phyloP scores from a whole-genome alignment of 2,329 filamentous ascomycete species.

The Raffaelea arxii region DNA sequence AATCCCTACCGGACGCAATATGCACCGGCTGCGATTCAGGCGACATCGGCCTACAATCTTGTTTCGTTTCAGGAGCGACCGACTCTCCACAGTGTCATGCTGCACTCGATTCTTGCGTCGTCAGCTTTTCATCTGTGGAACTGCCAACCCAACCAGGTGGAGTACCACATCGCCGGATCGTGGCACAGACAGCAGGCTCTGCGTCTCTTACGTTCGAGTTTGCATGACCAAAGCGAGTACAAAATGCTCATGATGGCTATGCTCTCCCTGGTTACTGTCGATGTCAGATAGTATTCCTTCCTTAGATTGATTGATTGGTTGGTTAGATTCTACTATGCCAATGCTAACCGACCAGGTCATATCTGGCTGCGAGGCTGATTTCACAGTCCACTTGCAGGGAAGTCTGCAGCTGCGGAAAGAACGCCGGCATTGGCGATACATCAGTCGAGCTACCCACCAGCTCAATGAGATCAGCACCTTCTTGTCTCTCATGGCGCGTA shows the following conservation, averaged over 20 bases:
- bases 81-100: neutral
- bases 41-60: neutral
- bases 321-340: too few relatives aligned
- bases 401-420: conserved; percentile 5
- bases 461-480: conserved; percentile 8
- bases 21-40: neutral
- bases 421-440: neutral
- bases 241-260: conserved; percentile 6
- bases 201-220: neutral
- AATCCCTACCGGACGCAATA: conserved; percentile 7
- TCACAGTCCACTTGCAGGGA: conserved; percentile 5
- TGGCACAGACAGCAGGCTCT: conserved; percentile 4
- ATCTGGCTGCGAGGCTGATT: conserved; percentile 8
- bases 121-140: conserved; percentile 8
- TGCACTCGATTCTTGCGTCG: conserved; percentile 6
- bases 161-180: conserved; percentile 1
- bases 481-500: conserved; percentile 5
- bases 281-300: too few relatives aligned
- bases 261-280: conserved; percentile 8
- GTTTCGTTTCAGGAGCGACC: too few relatives aligned
- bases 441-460: conserved; percentile 2
- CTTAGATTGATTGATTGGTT: too few relatives aligned
- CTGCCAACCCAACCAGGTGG: neutral
- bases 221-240: neutral
- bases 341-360: conserved; percentile 1